Conservation (phyloP, 1,139 yeast species). For the Blastobotrys proliferans region DNA sequence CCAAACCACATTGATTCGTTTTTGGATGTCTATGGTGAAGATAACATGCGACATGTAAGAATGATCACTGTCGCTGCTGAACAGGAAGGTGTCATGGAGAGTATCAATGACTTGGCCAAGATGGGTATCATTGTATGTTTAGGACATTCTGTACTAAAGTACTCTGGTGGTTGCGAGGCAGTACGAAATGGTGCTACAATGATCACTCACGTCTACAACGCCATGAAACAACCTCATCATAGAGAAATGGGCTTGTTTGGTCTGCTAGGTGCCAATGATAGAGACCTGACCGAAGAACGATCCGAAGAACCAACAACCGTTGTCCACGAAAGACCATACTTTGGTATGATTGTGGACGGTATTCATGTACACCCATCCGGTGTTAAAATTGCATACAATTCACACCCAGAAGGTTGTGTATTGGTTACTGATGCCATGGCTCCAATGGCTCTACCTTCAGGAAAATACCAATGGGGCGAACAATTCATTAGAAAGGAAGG, state of each 20-base stretch:
- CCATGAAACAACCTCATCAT: conserved; percentile 67
- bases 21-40: conserved; percentile 46
- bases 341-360: conserved; percentile 59
- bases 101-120: conserved; percentile 42
- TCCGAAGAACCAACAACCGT: conserved; percentile 9
- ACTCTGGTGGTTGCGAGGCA: conserved; percentile 48
- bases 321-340: conserved; percentile 41
- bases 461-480: conserved; percentile 40
- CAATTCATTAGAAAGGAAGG: conserved; percentile 48
- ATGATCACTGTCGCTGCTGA: conserved; percentile 65
- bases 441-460: conserved; percentile 43
- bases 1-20: conserved; percentile 40
- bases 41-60: conserved; percentile 43
- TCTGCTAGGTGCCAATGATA: conserved; percentile 38
- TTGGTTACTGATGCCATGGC: conserved; percentile 61
- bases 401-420: conserved; percentile 53
- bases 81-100: conserved; percentile 49
- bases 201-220: conserved; percentile 63
- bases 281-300: conserved; percentile 22
- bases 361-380: conserved; percentile 60
- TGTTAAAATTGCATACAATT: conserved; percentile 50
- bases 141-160: conserved; percentile 55
- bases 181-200: conserved; percentile 51
- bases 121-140: conserved; percentile 46
- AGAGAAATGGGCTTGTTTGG: conserved; percentile 60